A percentile compares a stretch with the other conserved stretches of the same genome.
These are phyloP conservation scores for Amanita pallidorosea DNA, from an alignment of 768 basidiomycete genomes.

Conservation along the genomic window DNA sequence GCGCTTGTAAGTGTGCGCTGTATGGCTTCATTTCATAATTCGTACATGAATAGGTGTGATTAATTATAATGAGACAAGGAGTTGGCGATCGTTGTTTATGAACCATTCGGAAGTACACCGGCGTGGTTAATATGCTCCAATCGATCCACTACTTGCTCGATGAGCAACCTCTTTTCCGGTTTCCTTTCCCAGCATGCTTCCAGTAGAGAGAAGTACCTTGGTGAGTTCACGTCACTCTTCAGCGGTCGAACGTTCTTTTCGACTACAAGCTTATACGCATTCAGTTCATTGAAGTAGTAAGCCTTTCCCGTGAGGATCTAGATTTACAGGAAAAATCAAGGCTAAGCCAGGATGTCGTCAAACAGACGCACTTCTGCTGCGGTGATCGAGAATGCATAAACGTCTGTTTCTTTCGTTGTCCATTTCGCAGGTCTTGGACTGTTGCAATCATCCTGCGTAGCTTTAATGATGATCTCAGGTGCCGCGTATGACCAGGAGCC, in stretches of 20 bases:
- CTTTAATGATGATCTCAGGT: slow-evolving; percentile 25
- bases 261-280: too few species aligned
- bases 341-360: background rate
- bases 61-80: too few species aligned
- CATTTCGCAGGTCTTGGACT: too few species aligned
- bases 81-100: too few species aligned
- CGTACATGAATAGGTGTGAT: too few species aligned
- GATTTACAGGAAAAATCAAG: background rate
- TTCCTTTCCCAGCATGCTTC: background rate
- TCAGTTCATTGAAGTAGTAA: background rate
- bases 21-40: too few species aligned
- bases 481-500: slow-evolving; percentile 47
- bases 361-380: background rate
- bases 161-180: background rate
- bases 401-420: background rate
- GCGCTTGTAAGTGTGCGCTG: too few species aligned
- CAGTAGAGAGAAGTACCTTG: background rate
- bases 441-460: background rate
- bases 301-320: background rate
- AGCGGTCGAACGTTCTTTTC: background rate
- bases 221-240: background rate
- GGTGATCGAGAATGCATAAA: background rate
- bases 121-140: too few species aligned
- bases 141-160: too few species aligned
- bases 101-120: too few species aligned